Conservation (phyloP, 345 rosid species). For the Fremontodendron californicum region DNA sequence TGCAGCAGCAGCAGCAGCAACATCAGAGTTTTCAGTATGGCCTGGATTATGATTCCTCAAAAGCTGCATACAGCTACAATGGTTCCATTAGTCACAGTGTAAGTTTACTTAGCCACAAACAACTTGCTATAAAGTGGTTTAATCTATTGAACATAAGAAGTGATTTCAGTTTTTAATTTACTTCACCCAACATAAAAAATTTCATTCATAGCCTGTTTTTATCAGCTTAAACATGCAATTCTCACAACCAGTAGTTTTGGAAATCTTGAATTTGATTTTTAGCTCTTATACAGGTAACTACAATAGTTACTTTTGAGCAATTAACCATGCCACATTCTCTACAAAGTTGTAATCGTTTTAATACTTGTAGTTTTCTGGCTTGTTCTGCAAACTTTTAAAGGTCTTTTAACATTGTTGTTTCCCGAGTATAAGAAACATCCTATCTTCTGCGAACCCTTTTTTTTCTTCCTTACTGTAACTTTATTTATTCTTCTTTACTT, state of each 20-base stretch:
- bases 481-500: constrained; percentile 6
- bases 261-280: neutral
- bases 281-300: neutral
- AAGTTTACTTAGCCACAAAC: constrained; percentile 27
- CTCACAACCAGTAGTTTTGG: neutral
- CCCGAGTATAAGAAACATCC: no score
- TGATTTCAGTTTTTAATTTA: neutral
- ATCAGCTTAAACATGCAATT: neutral
- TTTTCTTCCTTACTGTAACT: constrained; percentile 17
- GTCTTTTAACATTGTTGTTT: no score
- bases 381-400: no score
- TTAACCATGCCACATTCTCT: no score
- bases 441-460: neutral
- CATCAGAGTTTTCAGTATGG: constrained; percentile 47
- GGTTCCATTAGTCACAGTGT: constrained; percentile 52
- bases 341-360: no score
- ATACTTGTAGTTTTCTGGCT: no score
- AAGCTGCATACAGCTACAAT: constrained; percentile 41
- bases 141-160: no score
- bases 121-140: neutral
- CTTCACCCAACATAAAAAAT: neutral
- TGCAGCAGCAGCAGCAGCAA: constrained; percentile 32
- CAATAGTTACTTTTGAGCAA: neutral
- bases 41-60: constrained; percentile 47
- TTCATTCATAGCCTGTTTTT: neutral